A percentile compares a stretch with the other conserved stretches of the same genome.
Conservation (phyloP, 202 grass and related monocot genomes). For the Miscanthus sacchariflorus region DNA sequence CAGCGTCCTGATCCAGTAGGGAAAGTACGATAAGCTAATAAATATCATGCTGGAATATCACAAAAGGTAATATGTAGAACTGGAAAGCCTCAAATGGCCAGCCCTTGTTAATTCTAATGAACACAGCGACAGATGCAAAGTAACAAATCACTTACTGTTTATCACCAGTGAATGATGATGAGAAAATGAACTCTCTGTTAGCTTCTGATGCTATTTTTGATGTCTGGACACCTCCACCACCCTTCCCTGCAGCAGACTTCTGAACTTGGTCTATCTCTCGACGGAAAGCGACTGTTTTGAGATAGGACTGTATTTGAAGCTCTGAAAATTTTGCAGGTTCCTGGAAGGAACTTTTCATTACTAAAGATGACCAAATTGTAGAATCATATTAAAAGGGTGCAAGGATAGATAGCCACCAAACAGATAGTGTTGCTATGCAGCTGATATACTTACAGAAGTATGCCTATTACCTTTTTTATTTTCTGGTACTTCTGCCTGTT, state of each 20-base stretch:
- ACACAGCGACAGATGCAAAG: slow-evolving; percentile 32
- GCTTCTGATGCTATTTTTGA: slow-evolving; percentile 95
- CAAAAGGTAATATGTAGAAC: slow-evolving; percentile 23
- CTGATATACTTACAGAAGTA: slow-evolving; percentile 28
- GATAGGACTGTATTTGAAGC: slow-evolving; percentile 98
- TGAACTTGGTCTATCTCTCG: slow-evolving; percentile 93
- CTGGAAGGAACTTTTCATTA: slow-evolving; percentile 53
- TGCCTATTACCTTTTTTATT: slow-evolving; percentile 78
- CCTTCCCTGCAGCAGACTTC: slow-evolving; percentile 73
- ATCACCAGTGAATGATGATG: slow-evolving; percentile 95
- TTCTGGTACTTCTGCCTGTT: slow-evolving; percentile 98
- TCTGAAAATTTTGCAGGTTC: slow-evolving; percentile 94
- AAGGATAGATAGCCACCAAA: slow-evolving; percentile 9
- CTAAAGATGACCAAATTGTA: not conserved
- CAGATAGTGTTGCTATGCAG: not conserved
- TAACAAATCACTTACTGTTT: slow-evolving; percentile 76
- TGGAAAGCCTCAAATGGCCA: slow-evolving; percentile 25
- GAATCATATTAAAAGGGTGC: not conserved
- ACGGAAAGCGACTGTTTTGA: slow-evolving; percentile 97
- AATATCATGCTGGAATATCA: slow-evolving; percentile 17
- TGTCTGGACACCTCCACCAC: slow-evolving; percentile 85
- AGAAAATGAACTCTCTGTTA: slow-evolving; percentile 98
- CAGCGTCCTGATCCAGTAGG: slow-evolving; percentile 59
- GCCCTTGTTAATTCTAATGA: slow-evolving; percentile 9
- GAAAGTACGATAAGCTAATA: slow-evolving; percentile 36